Base-by-base conservation (phyloP, 2,329 filamentous ascomycete species). In the Aspergillus caelatus region DNA sequence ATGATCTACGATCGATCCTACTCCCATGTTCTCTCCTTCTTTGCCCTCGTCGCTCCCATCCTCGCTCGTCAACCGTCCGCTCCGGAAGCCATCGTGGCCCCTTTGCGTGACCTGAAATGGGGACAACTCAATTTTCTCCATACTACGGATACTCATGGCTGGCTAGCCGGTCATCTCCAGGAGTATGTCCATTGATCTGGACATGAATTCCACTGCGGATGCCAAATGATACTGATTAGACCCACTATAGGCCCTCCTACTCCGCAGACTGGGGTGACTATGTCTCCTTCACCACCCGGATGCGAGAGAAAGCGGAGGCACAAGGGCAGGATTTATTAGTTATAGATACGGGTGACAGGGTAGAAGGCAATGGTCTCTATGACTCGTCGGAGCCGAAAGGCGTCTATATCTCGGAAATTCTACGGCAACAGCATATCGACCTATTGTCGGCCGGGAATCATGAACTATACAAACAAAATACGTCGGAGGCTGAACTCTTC, bases 191-290 rank as follows among this genome's bases (percentile, higher is more conserved):
- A 34, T 16, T 28, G 32, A 23, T 9, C n/a, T 36, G 34, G 50
- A n/a, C 28, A 34, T 52, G 0, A 28, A 21, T 55, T 7, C 4
- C 43, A 30, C 30, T 36, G 10, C 9, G 14, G 32, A 32, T 43
- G 28, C 19, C 43, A 46, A 26, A 19, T n/a, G 59, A 60, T 60
- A 55, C 58, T 62, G 60, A 68, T 69, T 69, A 62, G 34, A 71
- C 61, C 64, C 69, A 57, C 71, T 60, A 48, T 66, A 93, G 91
- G 80, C 85, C 93, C 3, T 94, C 95, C 64, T 99, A 96, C 79
- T 94, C 92, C 8, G 94, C 93, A 54, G 95, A 99, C 78, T 98
- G 95, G 93, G 95, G 95, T 63, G 95, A 99, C 80, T 99, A 98
- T 78, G 86, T 98, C 71, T 97, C 94, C 8, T 97, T 99, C 75